phyloP scores from a whole-genome alignment of 352 stramenopile genomes.

The Globisporangium spinosum region DNA sequence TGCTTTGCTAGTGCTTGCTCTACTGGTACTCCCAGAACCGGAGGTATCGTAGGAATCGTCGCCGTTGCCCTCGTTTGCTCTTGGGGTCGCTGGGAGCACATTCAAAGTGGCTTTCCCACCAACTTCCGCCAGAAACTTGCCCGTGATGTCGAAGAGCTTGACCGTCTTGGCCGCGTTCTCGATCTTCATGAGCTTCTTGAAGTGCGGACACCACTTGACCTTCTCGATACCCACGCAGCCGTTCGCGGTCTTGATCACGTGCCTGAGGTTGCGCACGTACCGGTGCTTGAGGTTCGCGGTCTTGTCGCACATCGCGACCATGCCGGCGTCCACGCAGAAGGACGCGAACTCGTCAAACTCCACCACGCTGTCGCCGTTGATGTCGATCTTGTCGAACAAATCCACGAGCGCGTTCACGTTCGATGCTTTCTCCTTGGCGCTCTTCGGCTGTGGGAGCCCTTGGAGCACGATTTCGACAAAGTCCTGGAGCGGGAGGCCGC shows the following conservation, averaged over 20 bases:
- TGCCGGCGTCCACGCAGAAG: slow-evolving; percentile 84
- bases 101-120: slow-evolving; percentile 19
- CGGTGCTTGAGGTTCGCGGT: slow-evolving; percentile 56
- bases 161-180: slow-evolving; percentile 62
- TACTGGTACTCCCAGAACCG: neutral
- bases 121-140: slow-evolving; percentile 54
- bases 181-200: slow-evolving; percentile 59
- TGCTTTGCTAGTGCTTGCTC: neutral
- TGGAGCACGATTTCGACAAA: slow-evolving; percentile 81
- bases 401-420: slow-evolving; percentile 65
- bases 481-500: slow-evolving; percentile 58
- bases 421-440: slow-evolving; percentile 39
- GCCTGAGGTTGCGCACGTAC: slow-evolving; percentile 57
- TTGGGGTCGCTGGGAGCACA: slow-evolving; percentile 13
- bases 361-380: slow-evolving; percentile 82
- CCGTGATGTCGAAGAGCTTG: slow-evolving; percentile 62
- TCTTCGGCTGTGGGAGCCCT: slow-evolving; percentile 43
- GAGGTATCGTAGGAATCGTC: neutral
- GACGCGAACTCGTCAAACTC: slow-evolving; percentile 88
- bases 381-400: slow-evolving; percentile 86
- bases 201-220: slow-evolving; percentile 64
- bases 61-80: slow-evolving; percentile 12
- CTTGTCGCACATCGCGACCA: slow-evolving; percentile 61
- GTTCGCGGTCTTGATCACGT: slow-evolving; percentile 55
- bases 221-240: slow-evolving; percentile 54